Evolutionary conservation across 352 stramenopile genomes (phyloP).

Genomic region (Pythium folliculosum): DNA sequence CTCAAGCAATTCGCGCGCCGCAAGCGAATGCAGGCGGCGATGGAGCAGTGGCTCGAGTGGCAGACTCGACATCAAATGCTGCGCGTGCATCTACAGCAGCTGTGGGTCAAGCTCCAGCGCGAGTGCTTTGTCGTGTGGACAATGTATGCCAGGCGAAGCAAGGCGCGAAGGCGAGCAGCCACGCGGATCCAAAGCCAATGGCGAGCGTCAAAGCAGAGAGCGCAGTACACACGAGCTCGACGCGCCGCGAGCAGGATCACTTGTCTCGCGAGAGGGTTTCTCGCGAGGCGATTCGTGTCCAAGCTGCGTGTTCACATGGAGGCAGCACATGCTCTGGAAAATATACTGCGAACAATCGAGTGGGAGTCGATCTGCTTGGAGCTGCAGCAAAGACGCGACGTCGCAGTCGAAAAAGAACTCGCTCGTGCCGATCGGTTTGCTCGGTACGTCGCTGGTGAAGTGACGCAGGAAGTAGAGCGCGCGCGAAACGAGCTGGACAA

Average conservation of each 20-base stretch:
- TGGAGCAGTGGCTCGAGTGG: slow-evolving; percentile 23
- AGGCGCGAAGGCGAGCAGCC: not conserved
- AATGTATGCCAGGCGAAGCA: not conserved
- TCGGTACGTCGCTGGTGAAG: not conserved
- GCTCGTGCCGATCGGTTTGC: not conserved
- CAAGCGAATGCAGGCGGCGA: slow-evolving; percentile 11
- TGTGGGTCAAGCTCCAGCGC: slow-evolving; percentile 22
- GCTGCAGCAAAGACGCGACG: not conserved
- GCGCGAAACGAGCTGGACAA: slow-evolving; percentile 15
- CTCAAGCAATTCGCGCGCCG: slow-evolving; percentile 25
- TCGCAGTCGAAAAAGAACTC: slow-evolving; percentile 12
- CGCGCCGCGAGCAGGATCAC: not conserved
- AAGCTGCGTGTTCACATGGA: not conserved
- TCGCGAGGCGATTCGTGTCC: slow-evolving; percentile 6
- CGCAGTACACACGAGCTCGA: not conserved
- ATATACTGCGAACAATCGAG: slow-evolving; percentile 6
- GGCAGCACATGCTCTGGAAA: slow-evolving; percentile 6
- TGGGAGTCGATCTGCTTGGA: not conserved
- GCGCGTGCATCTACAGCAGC: slow-evolving; percentile 15
- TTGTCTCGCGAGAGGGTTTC: slow-evolving; percentile 1
- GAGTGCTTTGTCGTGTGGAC: slow-evolving; percentile 9
- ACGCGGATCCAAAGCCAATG: slow-evolving; percentile 14
- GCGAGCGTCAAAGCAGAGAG: slow-evolving; percentile 7
- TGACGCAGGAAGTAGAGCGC: not conserved
- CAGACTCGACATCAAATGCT: slow-evolving; percentile 14